phyloP scores from a whole-genome alignment of 352 stramenopile genomes.

The Phytophthora idaei region DNA sequence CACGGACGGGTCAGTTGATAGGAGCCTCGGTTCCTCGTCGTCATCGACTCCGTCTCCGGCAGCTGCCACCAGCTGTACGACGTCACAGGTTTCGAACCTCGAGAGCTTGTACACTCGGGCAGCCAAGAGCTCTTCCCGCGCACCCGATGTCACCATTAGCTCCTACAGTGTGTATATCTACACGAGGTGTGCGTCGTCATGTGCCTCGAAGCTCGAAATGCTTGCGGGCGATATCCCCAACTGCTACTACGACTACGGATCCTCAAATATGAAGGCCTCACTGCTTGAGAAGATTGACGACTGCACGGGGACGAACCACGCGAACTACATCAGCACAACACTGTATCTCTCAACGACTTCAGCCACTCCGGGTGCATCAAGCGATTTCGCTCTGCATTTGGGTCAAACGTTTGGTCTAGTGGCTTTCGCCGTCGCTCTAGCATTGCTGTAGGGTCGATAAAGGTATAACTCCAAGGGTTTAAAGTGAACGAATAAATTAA shows the following conservation, averaged over 20 bases:
- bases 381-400: not conserved
- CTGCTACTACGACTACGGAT: conserved; percentile 40
- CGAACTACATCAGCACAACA: conserved; percentile 22
- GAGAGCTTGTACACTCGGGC: conserved; percentile 18
- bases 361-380: not conserved
- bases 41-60: conserved; percentile 6
- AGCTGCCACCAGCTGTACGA: conserved; percentile 18
- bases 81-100: conserved; percentile 18
- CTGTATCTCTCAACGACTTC: conserved; percentile 7
- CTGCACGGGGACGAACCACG: not conserved
- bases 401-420: not conserved
- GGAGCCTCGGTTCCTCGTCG: not conserved
- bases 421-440: not conserved
- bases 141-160: conserved; percentile 19
- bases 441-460: conserved; percentile 4
- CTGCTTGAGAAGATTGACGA: conserved; percentile 12
- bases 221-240: conserved; percentile 34
- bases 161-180: conserved; percentile 34
- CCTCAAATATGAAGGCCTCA: conserved; percentile 35
- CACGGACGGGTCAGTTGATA: conserved; percentile 5
- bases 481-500: not conserved
- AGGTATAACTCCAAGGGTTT: not conserved
- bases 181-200: conserved; percentile 35
- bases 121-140: conserved; percentile 27
- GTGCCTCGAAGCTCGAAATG: conserved; percentile 18